Evolutionary conservation across 164 flowering plant genomes (phyloP), one percentile per base, ranked within the genome.

Genomic region (Warburgia ugandensis): DNA sequence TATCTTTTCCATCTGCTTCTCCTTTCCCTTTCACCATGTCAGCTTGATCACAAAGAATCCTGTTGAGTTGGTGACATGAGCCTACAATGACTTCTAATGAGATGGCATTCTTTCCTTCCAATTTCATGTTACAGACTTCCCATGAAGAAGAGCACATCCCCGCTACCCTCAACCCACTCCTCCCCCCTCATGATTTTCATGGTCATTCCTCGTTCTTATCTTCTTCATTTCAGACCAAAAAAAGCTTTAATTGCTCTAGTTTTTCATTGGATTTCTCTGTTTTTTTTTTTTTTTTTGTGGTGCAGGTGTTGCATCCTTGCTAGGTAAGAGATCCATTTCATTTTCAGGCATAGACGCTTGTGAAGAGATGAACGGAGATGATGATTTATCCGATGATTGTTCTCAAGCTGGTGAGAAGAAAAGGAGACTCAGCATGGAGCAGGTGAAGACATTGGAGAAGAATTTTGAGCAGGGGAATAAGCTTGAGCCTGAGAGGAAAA

Each of bases 401-500:
- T 76, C 80, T 26, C 73, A 69, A 40, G 68, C 62, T 1, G 89
- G 86, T 29, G 86, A 79, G 67, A 86, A 81, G 70, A 86, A 86
- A 73, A 73, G 78, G 65, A 79, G 91, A 60, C 83, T 83, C 0
- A 86, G 75, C 67, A 72, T 79, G 79, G 91, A 81, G 25, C 92
- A 86, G 42, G 86, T 84, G 63, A 86, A 75, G 67, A 80, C 89
- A 14, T 73, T 86, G 25, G 96, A 86, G 75, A 86, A 79, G 72
- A 83, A 76, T 56, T 84, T 86, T 52, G 92, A 86, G 70, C 35
- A 81, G 71, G 89, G 85, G 0, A 86, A 84, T 73, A 86, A 86
- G 74, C 85, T 86, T 40, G 92, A 84, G 62, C 95, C 95, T 3
- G 92, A 83, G 71, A 78, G 95, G 60, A 86, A 86, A 71, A 68